phyloP scores from a whole-genome alignment of 2,329 filamentous ascomycete species.

The Colletotrichum karsti region DNA sequence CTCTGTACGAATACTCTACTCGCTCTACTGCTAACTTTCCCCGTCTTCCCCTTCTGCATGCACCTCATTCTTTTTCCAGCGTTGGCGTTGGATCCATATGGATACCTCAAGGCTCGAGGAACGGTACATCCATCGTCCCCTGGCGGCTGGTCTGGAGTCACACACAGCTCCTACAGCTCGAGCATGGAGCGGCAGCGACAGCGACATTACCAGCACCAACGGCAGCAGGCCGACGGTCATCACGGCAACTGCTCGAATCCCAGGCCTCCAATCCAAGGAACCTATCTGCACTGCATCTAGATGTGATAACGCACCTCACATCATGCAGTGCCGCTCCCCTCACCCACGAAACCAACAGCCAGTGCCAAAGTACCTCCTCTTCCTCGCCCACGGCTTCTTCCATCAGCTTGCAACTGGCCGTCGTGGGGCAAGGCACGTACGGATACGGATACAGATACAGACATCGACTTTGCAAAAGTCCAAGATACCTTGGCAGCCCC shows the following conservation, averaged over 20 bases:
- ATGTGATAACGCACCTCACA: slow-evolving; percentile 22
- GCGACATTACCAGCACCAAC: not conserved
- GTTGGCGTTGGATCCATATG: not conserved
- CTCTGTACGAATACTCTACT: too few species aligned
- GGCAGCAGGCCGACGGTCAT: not conserved
- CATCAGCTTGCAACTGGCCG: not conserved
- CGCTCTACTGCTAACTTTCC: too few species aligned
- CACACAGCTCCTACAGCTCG: not conserved
- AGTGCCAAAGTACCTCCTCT: not conserved
- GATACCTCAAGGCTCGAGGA: not conserved
- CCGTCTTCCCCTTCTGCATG: not conserved
- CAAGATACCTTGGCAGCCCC: not conserved
- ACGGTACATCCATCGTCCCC: not conserved
- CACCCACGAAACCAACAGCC: slow-evolving; percentile 15
- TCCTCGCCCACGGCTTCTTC: not conserved
- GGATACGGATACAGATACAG: too few species aligned
- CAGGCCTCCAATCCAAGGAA: not conserved
- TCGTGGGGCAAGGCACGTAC: not conserved
- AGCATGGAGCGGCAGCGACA: not conserved
- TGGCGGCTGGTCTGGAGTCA: not conserved
- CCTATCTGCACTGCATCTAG: slow-evolving; percentile 18
- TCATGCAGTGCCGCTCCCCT: slow-evolving; percentile 14
- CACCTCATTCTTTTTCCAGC: not conserved
- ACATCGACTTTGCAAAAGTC: too few species aligned
- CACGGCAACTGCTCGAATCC: not conserved